A percentile compares a stretch with the other conserved stretches of the same genome.
Evolutionary conservation across 495 filamentous ascomycete genomes (phyloP).

Genomic region (Neurospora sp.): DNA sequence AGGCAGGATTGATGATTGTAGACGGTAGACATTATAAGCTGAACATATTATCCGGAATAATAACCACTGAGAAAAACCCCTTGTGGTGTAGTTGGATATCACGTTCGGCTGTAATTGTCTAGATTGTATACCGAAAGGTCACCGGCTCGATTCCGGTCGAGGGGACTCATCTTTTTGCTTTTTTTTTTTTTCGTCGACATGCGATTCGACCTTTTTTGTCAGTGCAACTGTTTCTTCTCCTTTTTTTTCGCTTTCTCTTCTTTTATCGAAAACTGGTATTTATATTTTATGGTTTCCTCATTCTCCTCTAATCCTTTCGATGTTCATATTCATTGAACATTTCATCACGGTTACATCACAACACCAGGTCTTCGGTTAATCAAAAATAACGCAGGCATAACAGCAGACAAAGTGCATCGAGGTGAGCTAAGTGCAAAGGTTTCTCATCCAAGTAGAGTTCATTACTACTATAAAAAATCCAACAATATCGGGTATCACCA

Average conservation of each 20-base stretch:
- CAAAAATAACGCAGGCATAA: neutral
- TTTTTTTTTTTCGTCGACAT: neutral
- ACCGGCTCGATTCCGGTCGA: neutral
- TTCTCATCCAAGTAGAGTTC: neutral
- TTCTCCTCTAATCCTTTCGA: neutral
- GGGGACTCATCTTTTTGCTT: neutral
- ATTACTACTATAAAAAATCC: neutral
- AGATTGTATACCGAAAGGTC: neutral
- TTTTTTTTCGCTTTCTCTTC: neutral
- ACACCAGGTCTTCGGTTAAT: neutral
- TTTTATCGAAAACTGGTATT: neutral
- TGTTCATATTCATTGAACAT: neutral
- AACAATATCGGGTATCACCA: neutral
- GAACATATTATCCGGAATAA: rapidly evolving
- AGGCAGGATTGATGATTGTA: neutral
- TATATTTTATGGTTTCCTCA: neutral
- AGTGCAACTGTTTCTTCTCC: neutral
- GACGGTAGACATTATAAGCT: neutral
- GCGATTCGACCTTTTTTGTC: neutral
- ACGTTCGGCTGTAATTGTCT: neutral
- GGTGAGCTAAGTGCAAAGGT: neutral
- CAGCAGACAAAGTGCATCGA: neutral
- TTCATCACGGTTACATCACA: neutral
- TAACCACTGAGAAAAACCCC: neutral
- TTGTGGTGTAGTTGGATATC: neutral